phyloP scores from a whole-genome alignment of 2,329 filamentous ascomycete species.

The Cladosporium oxysporum region DNA sequence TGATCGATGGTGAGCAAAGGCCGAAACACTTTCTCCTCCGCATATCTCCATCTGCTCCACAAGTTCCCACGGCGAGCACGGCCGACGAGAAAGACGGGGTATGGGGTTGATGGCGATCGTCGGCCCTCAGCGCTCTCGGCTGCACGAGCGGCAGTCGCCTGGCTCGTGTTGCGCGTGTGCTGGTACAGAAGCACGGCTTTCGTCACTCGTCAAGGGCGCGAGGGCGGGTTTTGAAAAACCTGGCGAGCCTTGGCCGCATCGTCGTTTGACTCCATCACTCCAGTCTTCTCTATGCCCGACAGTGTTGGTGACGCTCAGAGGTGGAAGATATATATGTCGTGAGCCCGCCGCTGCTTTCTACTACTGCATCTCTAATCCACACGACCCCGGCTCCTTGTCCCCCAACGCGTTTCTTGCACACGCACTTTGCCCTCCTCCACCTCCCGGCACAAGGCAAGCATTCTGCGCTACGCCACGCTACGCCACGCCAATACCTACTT shows the following conservation, averaged over 20 bases:
- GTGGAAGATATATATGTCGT: slow-evolving; percentile 9
- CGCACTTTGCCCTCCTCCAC: slow-evolving; percentile 7
- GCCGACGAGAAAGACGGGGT: neutral
- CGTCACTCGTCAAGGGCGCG: neutral
- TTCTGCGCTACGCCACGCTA: slow-evolving; percentile 4
- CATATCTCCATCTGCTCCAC: slow-evolving; percentile 5
- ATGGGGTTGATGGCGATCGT: neutral
- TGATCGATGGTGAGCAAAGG: neutral
- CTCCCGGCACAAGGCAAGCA: slow-evolving; percentile 6
- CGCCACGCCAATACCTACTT: slow-evolving; percentile 14
- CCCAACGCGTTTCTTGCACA: slow-evolving; percentile 5
- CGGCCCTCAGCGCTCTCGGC: neutral
- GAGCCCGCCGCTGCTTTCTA: slow-evolving; percentile 4
- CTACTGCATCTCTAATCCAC: neutral
- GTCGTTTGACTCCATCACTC: neutral
- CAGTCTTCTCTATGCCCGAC: slow-evolving; percentile 4
- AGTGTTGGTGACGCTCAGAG: neutral
- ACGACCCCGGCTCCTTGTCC: neutral
- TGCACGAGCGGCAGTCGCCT: neutral
- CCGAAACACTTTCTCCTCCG: slow-evolving; percentile 2
- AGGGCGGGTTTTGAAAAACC: slow-evolving; percentile 12
- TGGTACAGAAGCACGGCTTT: neutral
- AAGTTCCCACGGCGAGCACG: neutral
- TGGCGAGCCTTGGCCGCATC: slow-evolving; percentile 5
- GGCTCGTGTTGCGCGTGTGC: neutral